phyloP scores from a whole-genome alignment of 164 flowering plant species.

The Magnolia changhungtana region DNA sequence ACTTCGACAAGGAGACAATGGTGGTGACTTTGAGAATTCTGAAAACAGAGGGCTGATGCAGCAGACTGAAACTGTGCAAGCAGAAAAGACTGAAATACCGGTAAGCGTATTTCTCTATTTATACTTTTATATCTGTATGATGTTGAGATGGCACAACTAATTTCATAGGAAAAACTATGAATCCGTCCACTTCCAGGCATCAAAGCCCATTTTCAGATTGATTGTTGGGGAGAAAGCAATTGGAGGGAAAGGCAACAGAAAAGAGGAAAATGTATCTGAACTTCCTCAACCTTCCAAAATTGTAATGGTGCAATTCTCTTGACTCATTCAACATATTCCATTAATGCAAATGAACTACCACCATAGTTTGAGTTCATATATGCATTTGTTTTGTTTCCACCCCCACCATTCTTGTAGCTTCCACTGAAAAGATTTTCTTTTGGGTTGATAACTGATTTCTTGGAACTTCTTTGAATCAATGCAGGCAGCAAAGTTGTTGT shows the following conservation, averaged over 20 bases:
- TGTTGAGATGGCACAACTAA: neutral
- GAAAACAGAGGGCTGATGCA: slow-evolving; percentile 19
- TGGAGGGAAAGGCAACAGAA: slow-evolving; percentile 14
- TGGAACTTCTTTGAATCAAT: slow-evolving; percentile 5
- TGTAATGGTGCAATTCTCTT: slow-evolving; percentile 17
- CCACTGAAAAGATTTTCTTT: neutral
- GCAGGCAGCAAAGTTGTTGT: slow-evolving; percentile 53
- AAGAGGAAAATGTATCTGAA: slow-evolving; percentile 25
- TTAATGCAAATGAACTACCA: neutral
- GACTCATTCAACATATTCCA: neutral
- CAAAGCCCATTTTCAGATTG: slow-evolving; percentile 14
- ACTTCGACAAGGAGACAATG: slow-evolving; percentile 31
- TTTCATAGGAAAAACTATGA: neutral
- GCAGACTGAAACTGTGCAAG: slow-evolving; percentile 20
- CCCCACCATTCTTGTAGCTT: neutral
- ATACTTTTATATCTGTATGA: neutral
- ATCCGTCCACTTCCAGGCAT: slow-evolving; percentile 18
- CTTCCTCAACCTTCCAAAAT: slow-evolving; percentile 37
- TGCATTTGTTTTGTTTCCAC: neutral
- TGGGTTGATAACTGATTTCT: neutral
- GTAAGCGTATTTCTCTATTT: slow-evolving; percentile 21
- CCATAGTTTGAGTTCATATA: neutral
- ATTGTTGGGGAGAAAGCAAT: slow-evolving; percentile 16
- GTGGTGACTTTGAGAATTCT: slow-evolving; percentile 11
- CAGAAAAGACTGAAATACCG: slow-evolving; percentile 24